Evolutionary conservation across 305 asterid genomes (phyloP).

Genomic region (Plantago coronopus): DNA sequence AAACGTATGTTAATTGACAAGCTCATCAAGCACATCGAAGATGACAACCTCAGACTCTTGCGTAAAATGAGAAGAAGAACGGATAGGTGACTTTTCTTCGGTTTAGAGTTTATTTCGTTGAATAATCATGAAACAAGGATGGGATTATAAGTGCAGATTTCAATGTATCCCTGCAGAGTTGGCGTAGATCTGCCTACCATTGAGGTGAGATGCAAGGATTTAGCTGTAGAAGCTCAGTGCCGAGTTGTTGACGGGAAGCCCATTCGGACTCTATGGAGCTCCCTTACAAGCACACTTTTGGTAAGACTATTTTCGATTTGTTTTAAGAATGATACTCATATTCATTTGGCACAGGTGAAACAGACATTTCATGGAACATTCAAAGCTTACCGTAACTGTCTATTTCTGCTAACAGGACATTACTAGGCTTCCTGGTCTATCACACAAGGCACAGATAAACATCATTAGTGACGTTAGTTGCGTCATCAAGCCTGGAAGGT

Average conservation of each 20-base stretch:
- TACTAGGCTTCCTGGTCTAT: conserved; percentile 44
- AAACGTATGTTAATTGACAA: conserved; percentile 65
- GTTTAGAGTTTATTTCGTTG: background rate
- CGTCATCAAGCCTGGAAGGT: conserved; percentile 70
- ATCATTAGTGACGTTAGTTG: conserved; percentile 60
- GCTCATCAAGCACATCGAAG: conserved; percentile 68
- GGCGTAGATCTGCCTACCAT: conserved; percentile 56
- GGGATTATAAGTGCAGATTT: background rate
- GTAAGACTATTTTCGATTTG: conserved; percentile 24
- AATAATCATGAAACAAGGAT: background rate
- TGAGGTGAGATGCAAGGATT: conserved; percentile 60
- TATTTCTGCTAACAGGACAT: conserved; percentile 38
- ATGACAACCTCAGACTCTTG: conserved; percentile 71
- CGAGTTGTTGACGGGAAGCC: conserved; percentile 80
- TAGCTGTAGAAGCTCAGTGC: conserved; percentile 64
- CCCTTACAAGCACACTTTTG: conserved; percentile 42
- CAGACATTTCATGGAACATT: background rate
- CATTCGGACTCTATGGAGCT: conserved; percentile 79
- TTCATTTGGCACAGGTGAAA: too few relatives aligned
- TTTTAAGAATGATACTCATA: too few relatives aligned
- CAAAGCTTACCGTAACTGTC: background rate
- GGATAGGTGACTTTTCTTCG: conserved; percentile 1
- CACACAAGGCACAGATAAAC: conserved; percentile 44
- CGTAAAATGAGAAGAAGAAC: conserved; percentile 43
- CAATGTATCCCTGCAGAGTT: conserved; percentile 44